A percentile compares a stretch with the other conserved stretches of the same genome.
Conservation (phyloP, 106 monocot genomes). For the Dendrobium nobile region DNA sequence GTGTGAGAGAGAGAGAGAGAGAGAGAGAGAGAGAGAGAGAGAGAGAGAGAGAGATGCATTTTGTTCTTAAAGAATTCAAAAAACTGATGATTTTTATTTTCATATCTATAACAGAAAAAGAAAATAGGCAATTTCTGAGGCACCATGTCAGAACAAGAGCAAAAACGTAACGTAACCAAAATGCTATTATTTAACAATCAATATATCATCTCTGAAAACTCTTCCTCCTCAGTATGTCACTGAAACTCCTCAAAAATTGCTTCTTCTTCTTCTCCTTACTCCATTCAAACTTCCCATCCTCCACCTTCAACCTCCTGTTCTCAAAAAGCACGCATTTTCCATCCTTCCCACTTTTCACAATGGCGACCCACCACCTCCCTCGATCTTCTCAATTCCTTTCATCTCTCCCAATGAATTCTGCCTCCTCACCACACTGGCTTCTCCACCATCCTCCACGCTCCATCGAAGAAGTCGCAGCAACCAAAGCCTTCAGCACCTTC, state of each 20-base stretch:
- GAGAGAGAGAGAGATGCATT: too few relatives aligned
- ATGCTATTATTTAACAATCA: background rate
- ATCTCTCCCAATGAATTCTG: background rate
- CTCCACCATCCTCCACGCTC: slow-evolving; percentile 7
- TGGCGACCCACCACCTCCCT: slow-evolving; percentile 6
- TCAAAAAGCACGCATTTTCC: background rate
- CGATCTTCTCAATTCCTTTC: background rate
- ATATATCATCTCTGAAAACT: slow-evolving; percentile 4
- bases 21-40: too few relatives aligned
- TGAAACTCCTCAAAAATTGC: slow-evolving; percentile 40
- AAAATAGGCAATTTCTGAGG: too few relatives aligned
- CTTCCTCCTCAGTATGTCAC: slow-evolving; percentile 34
- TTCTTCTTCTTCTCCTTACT: slow-evolving; percentile 34
- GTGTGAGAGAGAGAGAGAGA: too few relatives aligned
- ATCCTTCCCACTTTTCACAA: background rate
- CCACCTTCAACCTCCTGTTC: background rate
- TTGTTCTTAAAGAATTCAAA: too few relatives aligned
- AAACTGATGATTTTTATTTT: too few relatives aligned
- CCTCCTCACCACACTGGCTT: background rate
- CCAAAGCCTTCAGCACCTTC: slow-evolving; percentile 50
- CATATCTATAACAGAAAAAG: too few relatives aligned
- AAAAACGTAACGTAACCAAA: too few relatives aligned
- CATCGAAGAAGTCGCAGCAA: slow-evolving; percentile 19
- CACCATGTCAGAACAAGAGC: too few relatives aligned
- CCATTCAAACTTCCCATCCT: background rate